These are phyloP conservation scores for Setaria viridis DNA, from an alignment of 202 grass and related monocot genomes.

Conservation along the genomic window DNA sequence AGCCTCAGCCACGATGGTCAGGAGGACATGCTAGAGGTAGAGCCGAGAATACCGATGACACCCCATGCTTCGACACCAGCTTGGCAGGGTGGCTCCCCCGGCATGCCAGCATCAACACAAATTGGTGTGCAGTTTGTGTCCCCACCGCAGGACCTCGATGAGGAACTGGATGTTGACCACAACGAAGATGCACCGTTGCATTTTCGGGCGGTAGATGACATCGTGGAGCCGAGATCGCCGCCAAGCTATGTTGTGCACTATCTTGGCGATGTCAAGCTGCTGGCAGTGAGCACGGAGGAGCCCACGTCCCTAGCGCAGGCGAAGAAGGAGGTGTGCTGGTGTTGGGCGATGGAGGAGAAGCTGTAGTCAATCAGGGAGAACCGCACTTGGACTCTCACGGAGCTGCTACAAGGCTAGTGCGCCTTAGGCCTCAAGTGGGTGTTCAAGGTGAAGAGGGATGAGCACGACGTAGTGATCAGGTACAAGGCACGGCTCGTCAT, in stretches of 20 bases:
- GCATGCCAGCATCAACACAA: background rate
- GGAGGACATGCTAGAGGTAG: background rate
- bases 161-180: background rate
- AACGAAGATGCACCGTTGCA: background rate
- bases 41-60: background rate
- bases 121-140: background rate
- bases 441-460: background rate
- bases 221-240: background rate
- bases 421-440: background rate
- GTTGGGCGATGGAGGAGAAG: background rate
- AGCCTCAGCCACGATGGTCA: too few species aligned
- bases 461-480: background rate
- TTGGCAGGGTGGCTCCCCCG: too few species aligned
- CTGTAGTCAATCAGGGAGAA: background rate
- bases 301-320: fast-evolving
- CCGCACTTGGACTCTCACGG: background rate
- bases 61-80: background rate
- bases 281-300: background rate
- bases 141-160: background rate
- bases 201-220: background rate
- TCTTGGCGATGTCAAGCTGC: background rate
- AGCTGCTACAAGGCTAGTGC: background rate
- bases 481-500: background rate
- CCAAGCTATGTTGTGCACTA: background rate
- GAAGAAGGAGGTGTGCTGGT: background rate